phyloP scores from a whole-genome alignment of 1,284 basidiomycete genomes.

The Ceratobasidium sp. region DNA sequence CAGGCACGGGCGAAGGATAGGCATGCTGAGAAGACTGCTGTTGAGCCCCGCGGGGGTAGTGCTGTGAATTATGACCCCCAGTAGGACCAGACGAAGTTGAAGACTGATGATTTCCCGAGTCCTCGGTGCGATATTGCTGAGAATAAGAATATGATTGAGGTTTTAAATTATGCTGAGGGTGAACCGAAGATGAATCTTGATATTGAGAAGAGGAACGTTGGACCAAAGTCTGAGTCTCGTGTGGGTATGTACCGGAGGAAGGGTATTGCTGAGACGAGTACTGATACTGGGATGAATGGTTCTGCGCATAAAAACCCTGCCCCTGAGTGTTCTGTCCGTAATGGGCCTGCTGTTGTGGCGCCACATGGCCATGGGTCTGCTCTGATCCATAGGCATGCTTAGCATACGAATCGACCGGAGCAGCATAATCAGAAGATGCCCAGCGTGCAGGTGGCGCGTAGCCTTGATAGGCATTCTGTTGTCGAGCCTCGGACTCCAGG shows the following conservation, averaged over 20 bases:
- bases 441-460: constrained; percentile 31
- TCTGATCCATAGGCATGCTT: constrained; percentile 7
- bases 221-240: neutral
- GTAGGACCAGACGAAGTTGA: constrained; percentile 8
- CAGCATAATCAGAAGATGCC: constrained; percentile 17
- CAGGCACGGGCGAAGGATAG: neutral
- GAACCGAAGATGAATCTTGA: constrained; percentile 18
- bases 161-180: constrained; percentile 38
- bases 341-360: constrained; percentile 13
- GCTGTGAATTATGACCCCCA: neutral
- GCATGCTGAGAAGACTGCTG: constrained; percentile 4
- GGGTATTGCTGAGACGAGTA: constrained; percentile 29
- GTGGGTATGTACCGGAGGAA: constrained; percentile 21
- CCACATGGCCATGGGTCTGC: neutral
- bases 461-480: constrained; percentile 29
- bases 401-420: constrained; percentile 9
- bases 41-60: neutral
- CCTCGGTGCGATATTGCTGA: constrained; percentile 9
- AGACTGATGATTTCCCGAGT: constrained; percentile 22
- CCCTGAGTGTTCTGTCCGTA: constrained; percentile 12
- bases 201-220: constrained; percentile 28
- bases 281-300: constrained; percentile 31
- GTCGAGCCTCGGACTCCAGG: constrained; percentile 26
- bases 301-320: constrained; percentile 8
- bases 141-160: constrained; percentile 30